phyloP scores from a whole-genome alignment of 768 basidiomycete genomes.

The Psilocybe cubensis region DNA sequence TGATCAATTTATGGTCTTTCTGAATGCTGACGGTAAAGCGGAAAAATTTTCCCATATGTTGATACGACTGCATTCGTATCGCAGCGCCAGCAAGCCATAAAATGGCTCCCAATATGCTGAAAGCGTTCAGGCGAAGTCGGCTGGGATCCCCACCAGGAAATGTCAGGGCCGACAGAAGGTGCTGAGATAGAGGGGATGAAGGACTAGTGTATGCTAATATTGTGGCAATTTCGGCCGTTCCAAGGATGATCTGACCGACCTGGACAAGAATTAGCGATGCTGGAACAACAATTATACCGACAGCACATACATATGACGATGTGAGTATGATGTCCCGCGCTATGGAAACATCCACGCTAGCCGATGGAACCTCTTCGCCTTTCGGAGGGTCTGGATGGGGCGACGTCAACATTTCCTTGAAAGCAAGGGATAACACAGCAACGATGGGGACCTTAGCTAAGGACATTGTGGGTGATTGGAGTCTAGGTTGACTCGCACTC shows the following conservation, averaged over 20 bases:
- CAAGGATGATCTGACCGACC: not conserved
- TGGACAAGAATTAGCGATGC: too few species aligned
- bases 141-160: slow-evolving; percentile 7
- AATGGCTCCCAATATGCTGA: slow-evolving; percentile 6
- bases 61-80: slow-evolving; percentile 11
- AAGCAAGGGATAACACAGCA: not conserved
- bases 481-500: not conserved
- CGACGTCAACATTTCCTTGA: not conserved
- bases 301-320: not conserved
- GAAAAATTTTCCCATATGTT: slow-evolving; percentile 34
- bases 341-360: not conserved
- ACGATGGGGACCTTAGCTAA: not conserved
- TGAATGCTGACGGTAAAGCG: slow-evolving; percentile 48
- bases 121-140: slow-evolving; percentile 1
- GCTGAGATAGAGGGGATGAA: not conserved
- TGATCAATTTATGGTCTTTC: slow-evolving; percentile 43
- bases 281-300: not conserved
- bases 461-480: not conserved
- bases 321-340: not conserved
- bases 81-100: slow-evolving; percentile 14
- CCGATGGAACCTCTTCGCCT: not conserved
- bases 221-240: not conserved
- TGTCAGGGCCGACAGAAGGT: not conserved
- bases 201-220: not conserved
- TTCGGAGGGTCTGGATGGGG: not conserved